These are phyloP conservation scores for Endoconidiophora laricicola DNA, from an alignment of 2,329 filamentous ascomycete genomes.

Conservation along the genomic window DNA sequence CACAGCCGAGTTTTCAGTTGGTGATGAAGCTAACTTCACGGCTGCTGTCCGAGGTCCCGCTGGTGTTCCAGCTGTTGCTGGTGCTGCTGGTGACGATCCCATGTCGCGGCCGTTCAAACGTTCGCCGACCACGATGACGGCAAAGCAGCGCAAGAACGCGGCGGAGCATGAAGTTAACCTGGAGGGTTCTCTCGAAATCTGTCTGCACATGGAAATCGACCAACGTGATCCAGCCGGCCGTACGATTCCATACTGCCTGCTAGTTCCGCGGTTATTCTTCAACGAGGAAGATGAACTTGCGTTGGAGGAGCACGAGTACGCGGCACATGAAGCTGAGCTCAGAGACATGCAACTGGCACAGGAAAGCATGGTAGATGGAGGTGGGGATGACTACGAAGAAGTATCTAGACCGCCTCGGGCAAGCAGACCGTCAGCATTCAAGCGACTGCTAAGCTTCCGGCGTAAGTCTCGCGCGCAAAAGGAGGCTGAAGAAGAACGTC, in stretches of 20 bases:
- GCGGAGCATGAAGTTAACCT: constrained; percentile 51
- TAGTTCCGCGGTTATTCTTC: constrained; percentile 64
- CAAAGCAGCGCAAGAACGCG: constrained; percentile 40
- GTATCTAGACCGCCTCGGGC: not conserved
- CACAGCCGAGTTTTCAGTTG: constrained; percentile 31
- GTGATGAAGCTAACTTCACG: constrained; percentile 40
- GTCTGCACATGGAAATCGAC: constrained; percentile 77
- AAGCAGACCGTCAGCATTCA: constrained; percentile 1
- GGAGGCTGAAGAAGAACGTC: not conserved
- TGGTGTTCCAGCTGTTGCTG: not conserved
- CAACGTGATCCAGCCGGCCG: constrained; percentile 72
- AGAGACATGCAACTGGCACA: not conserved
- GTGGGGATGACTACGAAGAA: not conserved
- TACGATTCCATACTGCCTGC: constrained; percentile 70
- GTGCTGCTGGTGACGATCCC: not conserved
- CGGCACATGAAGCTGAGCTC: constrained; percentile 5
- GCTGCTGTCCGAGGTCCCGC: not conserved
- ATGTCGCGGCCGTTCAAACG: constrained; percentile 38
- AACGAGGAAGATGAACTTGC: constrained; percentile 26
- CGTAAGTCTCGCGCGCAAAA: not conserved
- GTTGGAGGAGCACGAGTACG: constrained; percentile 13
- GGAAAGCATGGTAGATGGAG: constrained; percentile 1
- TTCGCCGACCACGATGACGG: constrained; percentile 50
- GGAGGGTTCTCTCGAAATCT: constrained; percentile 70
- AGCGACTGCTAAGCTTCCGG: constrained; percentile 5